A percentile compares a stretch with the other conserved stretches of the same genome.
Evolutionary conservation across 2,329 filamentous ascomycete species (phyloP).

Genomic region (Blastomyces emzantsi): DNA sequence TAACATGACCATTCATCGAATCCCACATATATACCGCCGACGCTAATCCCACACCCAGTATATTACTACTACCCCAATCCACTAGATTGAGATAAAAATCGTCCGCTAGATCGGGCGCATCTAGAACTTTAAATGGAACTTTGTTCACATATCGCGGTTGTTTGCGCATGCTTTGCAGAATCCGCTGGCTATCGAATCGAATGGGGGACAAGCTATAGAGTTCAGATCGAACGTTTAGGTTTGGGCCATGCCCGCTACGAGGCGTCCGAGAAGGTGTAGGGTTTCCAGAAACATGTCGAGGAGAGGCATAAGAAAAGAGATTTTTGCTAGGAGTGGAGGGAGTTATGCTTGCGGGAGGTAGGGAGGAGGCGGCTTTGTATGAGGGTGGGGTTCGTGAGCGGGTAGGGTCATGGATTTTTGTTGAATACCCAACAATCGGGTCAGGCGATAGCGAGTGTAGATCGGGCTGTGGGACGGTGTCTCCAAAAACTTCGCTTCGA

Average conservation of each 20-base stretch:
- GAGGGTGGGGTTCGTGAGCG: constrained; percentile 74
- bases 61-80: constrained; percentile 94
- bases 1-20: constrained; percentile 79
- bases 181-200: constrained; percentile 82
- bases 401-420: constrained; percentile 53
- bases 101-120: constrained; percentile 90
- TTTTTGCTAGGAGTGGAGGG: constrained; percentile 97
- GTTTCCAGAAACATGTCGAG: constrained; percentile 64
- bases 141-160: constrained; percentile 87
- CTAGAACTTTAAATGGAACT: constrained; percentile 94
- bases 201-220: constrained; percentile 95
- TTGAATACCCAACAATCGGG: constrained; percentile 37
- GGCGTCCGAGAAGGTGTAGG: constrained; percentile 84
- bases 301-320: constrained; percentile 83
- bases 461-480: constrained; percentile 72
- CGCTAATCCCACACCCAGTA: constrained; percentile 84
- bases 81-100: constrained; percentile 98
- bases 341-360: constrained; percentile 66
- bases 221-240: constrained; percentile 81
- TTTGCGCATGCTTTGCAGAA: constrained; percentile 81
- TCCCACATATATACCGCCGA: constrained; percentile 99
- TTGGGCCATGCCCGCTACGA: constrained; percentile 76
- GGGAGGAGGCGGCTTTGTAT: constrained; percentile 48
- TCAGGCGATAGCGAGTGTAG: constrained; percentile 55
- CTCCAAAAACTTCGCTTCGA: constrained; percentile 86